Evolutionary conservation across 495 filamentous ascomycete genomes (phyloP), one percentile per base, ranked within the genome.

Genomic region (Chaetomium cochliodes): DNA sequence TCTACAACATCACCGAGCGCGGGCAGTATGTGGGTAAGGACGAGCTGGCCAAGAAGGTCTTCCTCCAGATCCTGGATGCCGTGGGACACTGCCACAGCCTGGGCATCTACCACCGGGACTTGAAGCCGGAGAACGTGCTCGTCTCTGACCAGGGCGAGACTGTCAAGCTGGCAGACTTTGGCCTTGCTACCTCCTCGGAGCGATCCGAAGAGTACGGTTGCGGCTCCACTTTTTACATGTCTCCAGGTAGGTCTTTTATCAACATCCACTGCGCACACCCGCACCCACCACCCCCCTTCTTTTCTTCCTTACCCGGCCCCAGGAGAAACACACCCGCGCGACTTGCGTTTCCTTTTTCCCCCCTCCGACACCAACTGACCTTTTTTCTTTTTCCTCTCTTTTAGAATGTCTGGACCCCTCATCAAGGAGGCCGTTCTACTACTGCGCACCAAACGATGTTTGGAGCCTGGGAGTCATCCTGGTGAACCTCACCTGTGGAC

Each of bases 201-300:
- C 79, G 87, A 64, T 96, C 93, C 64, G 88, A 92, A 65, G 94
- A 99, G 76, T 97, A 96, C 77, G 96, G 96, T 62, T 99, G 96
- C 76, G 94, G 94, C 56, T 97, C 93, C 20, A 98, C 94, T 16
- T 98, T 99, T 74, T 98, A 99, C 81, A 98, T 98, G 96, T 93
- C 90, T 63, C 94, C 94, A 85, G 94, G 94, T 97, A 90, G 78
- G 84, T 77, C 66, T 41, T 44, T 50, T 41, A 56, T 51, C 13
- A 56, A 5, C 26, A 37, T 23, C 61, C 16, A 20, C 39, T 3
- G 25, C 13, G 3, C 44, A n/a, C 42, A 13, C 7, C 18, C n/a
- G n/a, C n/a, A n/a, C n/a, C 3, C 8, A 20, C 16, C 26, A 26
- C 23, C 51, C 22, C 46, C 22, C 20, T 26, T 12, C 30, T 41